Conservation (phyloP, 2,329 filamentous ascomycete genomes). For the Sporothrix humicola region DNA sequence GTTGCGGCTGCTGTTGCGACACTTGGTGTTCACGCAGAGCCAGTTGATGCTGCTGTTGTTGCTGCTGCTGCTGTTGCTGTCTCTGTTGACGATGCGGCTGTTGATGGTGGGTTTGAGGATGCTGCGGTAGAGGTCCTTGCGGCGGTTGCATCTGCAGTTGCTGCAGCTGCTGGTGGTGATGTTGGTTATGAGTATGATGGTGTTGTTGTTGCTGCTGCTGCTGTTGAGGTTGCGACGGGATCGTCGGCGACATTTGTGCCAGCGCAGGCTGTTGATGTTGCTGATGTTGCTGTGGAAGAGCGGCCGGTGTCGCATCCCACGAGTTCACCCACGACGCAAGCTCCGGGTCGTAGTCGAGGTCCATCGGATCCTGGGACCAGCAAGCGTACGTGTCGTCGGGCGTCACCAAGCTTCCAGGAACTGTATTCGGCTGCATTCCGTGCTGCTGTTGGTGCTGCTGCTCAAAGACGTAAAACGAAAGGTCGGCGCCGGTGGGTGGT, state of each 20-base stretch:
- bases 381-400: constrained; percentile 31
- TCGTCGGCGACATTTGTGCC: constrained; percentile 14
- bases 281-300: neutral
- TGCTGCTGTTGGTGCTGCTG: constrained; percentile 30
- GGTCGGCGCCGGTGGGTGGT: constrained; percentile 10
- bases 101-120: constrained; percentile 6
- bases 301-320: constrained; percentile 29
- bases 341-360: constrained; percentile 42
- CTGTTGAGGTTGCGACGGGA: constrained; percentile 9
- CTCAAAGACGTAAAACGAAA: constrained; percentile 27
- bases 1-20: constrained; percentile 28
- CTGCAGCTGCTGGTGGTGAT: constrained; percentile 3
- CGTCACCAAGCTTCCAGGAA: neutral
- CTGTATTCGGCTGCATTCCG: neutral
- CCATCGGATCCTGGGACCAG: constrained; percentile 41
- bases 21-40: constrained; percentile 23
- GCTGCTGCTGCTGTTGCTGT: neutral
- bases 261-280: neutral
- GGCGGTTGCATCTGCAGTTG: constrained; percentile 19
- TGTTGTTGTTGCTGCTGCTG: constrained; percentile 18
- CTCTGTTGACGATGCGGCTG: constrained; percentile 7
- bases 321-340: constrained; percentile 39
- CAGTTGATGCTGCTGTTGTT: constrained; percentile 12
- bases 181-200: neutral
- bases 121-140: constrained; percentile 2